Evolutionary conservation across 2,329 filamentous ascomycete genomes (phyloP).

Genomic region (Neonectria neomacrospora): DNA sequence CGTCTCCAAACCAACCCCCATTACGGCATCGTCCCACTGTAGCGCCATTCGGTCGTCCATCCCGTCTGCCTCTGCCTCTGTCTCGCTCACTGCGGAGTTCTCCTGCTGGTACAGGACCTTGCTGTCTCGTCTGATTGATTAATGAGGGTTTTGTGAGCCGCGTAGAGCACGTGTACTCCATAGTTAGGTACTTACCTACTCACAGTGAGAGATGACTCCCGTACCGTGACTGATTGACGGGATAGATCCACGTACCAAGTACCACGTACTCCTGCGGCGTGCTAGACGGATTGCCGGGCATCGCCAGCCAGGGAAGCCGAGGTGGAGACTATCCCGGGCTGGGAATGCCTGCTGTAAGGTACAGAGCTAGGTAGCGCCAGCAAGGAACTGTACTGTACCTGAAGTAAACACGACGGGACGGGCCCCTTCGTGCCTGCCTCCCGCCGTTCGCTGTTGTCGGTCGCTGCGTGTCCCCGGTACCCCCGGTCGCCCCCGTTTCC

Average conservation of each 20-base stretch:
- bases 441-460: conserved; percentile 2
- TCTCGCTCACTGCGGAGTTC: conserved; percentile 11
- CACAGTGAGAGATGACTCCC: neutral
- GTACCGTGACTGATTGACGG: neutral
- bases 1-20: conserved; percentile 17
- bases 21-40: conserved; percentile 42
- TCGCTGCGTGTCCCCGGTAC: conserved; percentile 10
- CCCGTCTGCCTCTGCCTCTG: conserved; percentile 7
- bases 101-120: conserved; percentile 13
- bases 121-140: conserved; percentile 6
- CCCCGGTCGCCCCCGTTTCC: conserved; percentile 16
- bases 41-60: conserved; percentile 38
- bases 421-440: conserved; percentile 9
- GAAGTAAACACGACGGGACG: conserved; percentile 1
- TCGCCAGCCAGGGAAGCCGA: neutral
- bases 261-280: neutral
- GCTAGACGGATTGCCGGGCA: neutral
- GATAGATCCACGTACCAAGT: neutral
- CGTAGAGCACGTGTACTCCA: neutral
- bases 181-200: neutral
- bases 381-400: neutral
- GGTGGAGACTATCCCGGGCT: neutral
- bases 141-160: neutral
- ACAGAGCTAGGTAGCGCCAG: neutral
- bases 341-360: conserved; percentile 1